phyloP scores from a whole-genome alignment of 495 filamentous ascomycete genomes.

The Achaetomiella virescens region DNA sequence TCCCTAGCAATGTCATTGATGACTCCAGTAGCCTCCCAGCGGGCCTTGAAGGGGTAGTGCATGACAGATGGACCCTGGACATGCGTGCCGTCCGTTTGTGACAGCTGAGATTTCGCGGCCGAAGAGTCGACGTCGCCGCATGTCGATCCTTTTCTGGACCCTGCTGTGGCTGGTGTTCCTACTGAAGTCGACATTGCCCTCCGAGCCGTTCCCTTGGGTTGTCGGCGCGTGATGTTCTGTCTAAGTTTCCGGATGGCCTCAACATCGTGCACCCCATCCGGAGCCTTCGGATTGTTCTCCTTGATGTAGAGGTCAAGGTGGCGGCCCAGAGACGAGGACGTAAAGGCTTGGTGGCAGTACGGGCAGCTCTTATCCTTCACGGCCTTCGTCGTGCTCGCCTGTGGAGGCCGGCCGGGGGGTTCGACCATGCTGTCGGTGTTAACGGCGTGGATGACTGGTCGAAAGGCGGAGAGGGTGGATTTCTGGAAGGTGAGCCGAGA shows the following conservation, averaged over 20 bases:
- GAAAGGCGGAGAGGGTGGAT: background rate
- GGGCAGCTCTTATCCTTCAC: slow-evolving; percentile 77
- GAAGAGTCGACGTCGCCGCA: slow-evolving; percentile 27
- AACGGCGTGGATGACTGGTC: background rate
- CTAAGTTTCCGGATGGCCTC: slow-evolving; percentile 78
- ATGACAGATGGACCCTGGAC: slow-evolving; percentile 50
- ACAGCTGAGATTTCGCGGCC: slow-evolving; percentile 25
- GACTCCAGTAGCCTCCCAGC: slow-evolving; percentile 73
- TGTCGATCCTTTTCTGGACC: slow-evolving; percentile 25
- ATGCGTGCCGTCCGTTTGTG: slow-evolving; percentile 33
- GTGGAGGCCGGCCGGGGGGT: slow-evolving; percentile 10
- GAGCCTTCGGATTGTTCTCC: slow-evolving; percentile 73
- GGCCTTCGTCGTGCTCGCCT: slow-evolving; percentile 33
- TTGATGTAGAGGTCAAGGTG: slow-evolving; percentile 89
- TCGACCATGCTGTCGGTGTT: slow-evolving; percentile 20
- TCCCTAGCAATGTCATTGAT: slow-evolving; percentile 64
- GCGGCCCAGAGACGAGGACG: slow-evolving; percentile 85
- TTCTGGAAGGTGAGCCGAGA: background rate
- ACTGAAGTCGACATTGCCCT: slow-evolving; percentile 45
- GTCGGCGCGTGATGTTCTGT: slow-evolving; percentile 74
- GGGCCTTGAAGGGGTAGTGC: slow-evolving; percentile 45
- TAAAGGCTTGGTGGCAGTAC: slow-evolving; percentile 79
- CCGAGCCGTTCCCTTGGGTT: slow-evolving; percentile 56
- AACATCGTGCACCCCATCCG: slow-evolving; percentile 82
- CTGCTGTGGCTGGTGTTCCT: slow-evolving; percentile 34